phyloP scores from a whole-genome alignment of 2,329 filamentous ascomycete genomes.

The Escovopsis sp. region DNA sequence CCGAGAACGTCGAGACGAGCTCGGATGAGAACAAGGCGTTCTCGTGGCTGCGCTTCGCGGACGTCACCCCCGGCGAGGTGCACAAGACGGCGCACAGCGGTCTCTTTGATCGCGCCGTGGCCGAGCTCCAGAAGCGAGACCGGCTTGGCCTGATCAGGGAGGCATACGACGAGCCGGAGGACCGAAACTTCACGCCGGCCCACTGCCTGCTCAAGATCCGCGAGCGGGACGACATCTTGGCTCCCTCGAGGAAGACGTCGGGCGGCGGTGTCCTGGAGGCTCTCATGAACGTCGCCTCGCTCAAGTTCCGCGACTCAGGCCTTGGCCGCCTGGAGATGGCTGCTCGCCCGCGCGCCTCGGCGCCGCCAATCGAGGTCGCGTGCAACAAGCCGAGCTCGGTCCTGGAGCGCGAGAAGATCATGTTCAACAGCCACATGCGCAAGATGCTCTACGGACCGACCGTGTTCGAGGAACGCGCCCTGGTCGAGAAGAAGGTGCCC shows the following conservation, averaged over 20 bases:
- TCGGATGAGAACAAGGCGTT: conserved; percentile 51
- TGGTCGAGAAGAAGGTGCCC: conserved; percentile 61
- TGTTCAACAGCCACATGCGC: conserved; percentile 70
- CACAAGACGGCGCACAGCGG: conserved; percentile 54
- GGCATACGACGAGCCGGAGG: conserved; percentile 52
- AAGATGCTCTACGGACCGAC: conserved; percentile 57
- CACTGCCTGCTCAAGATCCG: conserved; percentile 75
- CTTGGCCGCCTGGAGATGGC: conserved; percentile 70
- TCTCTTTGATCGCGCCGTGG: conserved; percentile 58
- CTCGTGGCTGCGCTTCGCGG: conserved; percentile 80
- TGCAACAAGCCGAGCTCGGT: conserved; percentile 53
- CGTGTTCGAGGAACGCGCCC: conserved; percentile 51
- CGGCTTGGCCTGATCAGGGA: conserved; percentile 53
- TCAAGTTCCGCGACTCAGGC: conserved; percentile 52
- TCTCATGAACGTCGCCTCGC: conserved; percentile 64
- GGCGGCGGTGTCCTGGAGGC: conserved; percentile 56
- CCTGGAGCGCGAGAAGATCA: conserved; percentile 52
- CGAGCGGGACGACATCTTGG: conserved; percentile 50
- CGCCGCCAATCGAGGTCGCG: conserved; percentile 71
- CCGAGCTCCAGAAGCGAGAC: conserved; percentile 38
- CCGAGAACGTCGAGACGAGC: conserved; percentile 59
- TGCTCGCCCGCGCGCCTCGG: conserved; percentile 61
- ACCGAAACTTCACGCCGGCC: conserved; percentile 49
- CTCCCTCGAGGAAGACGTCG: conserved; percentile 40
- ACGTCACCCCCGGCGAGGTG: conserved; percentile 59